These are phyloP conservation scores for Globisporangium echinulatum DNA, from an alignment of 352 stramenopile species.

Conservation along the genomic window DNA sequence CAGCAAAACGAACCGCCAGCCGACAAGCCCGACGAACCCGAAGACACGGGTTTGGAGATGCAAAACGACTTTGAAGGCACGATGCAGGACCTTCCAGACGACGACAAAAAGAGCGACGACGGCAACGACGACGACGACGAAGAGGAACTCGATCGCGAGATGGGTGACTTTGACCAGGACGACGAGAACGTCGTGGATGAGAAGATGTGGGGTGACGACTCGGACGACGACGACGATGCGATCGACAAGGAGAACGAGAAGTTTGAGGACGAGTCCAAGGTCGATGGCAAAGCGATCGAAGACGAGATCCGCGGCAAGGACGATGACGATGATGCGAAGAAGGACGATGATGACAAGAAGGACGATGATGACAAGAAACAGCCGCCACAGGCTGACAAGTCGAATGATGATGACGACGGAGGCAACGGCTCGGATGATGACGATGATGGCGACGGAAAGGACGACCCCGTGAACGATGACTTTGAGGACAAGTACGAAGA, in stretches of 20 bases:
- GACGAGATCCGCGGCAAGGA: conserved; percentile 88
- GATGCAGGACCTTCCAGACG: conserved; percentile 95
- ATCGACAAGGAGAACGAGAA: conserved; percentile 97
- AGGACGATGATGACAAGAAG: conserved; percentile 62
- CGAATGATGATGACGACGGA: conserved; percentile 29
- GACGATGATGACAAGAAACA: conserved; percentile 37
- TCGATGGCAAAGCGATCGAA: conserved; percentile 72
- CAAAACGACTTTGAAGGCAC: conserved; percentile 99
- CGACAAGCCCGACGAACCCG: conserved; percentile 83
- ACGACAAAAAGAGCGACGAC: conserved; percentile 87
- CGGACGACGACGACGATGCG: conserved; percentile 89
- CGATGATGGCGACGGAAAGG: conserved; percentile 42
- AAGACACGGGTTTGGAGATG: conserved; percentile 99
- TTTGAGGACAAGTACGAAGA: conserved; percentile 86
- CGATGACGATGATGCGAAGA: conserved; percentile 80
- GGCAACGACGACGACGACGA: conserved; percentile 83
- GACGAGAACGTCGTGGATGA: conserved; percentile 99
- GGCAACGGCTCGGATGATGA: conserved; percentile 31
- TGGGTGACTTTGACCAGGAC: conserved; percentile 95
- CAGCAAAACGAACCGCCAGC: conserved; percentile 82
- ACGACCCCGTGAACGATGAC: conserved; percentile 90
- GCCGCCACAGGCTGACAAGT: conserved; percentile 33
- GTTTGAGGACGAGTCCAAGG: conserved; percentile 84
- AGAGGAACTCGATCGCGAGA: conserved; percentile 98
- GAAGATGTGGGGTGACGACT: conserved; percentile 96